Base-by-base conservation (phyloP, 2,329 filamentous ascomycete genomes). In the Neurospora crassa region DNA sequence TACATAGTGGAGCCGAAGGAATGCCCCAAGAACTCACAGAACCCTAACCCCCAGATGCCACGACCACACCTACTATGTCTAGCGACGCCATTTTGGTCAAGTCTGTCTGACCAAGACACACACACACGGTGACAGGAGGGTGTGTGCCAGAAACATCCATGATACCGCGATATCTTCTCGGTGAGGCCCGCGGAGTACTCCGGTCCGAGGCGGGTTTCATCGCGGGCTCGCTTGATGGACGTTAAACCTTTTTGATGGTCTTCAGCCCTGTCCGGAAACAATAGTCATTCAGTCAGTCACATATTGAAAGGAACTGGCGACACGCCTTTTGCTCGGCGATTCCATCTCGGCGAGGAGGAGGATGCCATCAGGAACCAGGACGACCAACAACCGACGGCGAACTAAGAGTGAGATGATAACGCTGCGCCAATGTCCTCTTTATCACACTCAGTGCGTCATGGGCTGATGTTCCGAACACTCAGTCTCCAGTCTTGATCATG, bases 21-120 rank as follows among this genome's bases (percentile, higher is more conserved):
- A 11, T 5, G 2, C 5, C 45, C 10, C n/a, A 43, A n/a, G 7
- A 10, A 1, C 24, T 34, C 24, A 0, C 0, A 1, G 1, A 63
- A 63, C 53, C 53, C 53, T 63, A 63, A 63, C 53, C 53, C 53
- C 29, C n/a, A 8, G 0, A 3, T 18, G 40, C 40, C 5, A 1
- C 14, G 53, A 63, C 8, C 4, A 34, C 7, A 24, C n/a, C n/a
- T n/a, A n/a, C n/a, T n/a, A n/a, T n/a, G n/a, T n/a, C 34, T 1
- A 8, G 53, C 29, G 1, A 63, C 29, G 16, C 24, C 53, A 63
- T 63, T 59, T 7, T 59, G 47, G 2, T 16, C 1, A 12, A 34
- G 1, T 63, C 24, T 34, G 34, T 2, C 53, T 53, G 34, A 37
- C 34, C 34, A 37, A 37, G 29, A 37, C 6, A 37, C 34, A 37